phyloP scores from a whole-genome alignment of 148 eudicot species.

The Camellia lanceoleosa region DNA sequence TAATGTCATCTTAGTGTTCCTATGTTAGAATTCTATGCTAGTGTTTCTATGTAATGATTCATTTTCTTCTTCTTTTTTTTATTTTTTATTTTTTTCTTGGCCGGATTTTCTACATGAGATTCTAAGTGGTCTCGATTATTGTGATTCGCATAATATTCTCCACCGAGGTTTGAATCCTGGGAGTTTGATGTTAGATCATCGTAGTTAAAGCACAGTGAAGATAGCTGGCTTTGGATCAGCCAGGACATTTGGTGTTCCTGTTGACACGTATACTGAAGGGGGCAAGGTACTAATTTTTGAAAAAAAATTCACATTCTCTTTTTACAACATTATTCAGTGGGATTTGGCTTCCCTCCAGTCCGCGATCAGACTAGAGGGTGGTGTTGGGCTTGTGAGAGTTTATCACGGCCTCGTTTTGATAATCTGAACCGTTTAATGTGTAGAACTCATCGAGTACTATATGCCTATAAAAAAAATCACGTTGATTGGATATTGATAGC shows the following conservation, averaged over 20 bases:
- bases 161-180: not conserved
- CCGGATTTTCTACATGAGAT: not conserved
- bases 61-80: not conserved
- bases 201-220: not conserved
- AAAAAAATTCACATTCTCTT: no score
- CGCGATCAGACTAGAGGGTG: no score
- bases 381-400: no score
- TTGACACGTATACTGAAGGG: not conserved
- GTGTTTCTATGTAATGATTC: not conserved
- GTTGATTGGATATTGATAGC: no score
- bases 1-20: no score
- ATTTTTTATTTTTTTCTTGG: not conserved
- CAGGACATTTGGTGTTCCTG: not conserved
- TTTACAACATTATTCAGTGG: no score
- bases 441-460: no score
- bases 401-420: no score
- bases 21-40: not conserved
- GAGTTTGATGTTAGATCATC: not conserved
- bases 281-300: not conserved
- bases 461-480: no score
- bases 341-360: not conserved
- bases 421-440: no score
- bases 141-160: not conserved
- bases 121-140: not conserved
- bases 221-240: constrained; percentile 7